Conservation (phyloP, 352 stramenopile genomes). For the Thraustochytrium sp. region DNA sequence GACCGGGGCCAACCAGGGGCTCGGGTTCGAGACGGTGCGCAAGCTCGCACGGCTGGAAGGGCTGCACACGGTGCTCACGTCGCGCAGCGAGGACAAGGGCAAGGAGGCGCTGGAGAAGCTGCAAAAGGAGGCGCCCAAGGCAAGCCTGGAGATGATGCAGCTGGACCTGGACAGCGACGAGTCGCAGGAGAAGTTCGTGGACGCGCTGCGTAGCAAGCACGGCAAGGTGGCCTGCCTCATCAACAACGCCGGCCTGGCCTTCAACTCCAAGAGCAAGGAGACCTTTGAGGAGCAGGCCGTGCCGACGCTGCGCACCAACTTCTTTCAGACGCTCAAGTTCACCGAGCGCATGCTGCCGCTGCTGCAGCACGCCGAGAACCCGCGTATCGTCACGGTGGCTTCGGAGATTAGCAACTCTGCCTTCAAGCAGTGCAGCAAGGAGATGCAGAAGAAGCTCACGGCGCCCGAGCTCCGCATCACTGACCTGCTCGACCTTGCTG, state of each 20-base stretch:
- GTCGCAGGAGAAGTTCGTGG: background rate
- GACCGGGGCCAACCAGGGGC: conserved; percentile 20
- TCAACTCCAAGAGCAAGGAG: conserved; percentile 16
- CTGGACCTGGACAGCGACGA: conserved; percentile 16
- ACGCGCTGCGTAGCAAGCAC: background rate
- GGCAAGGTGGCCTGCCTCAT: conserved; percentile 4
- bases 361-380: background rate
- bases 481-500: background rate
- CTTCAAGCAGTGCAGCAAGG: background rate
- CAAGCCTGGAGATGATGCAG: background rate
- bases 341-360: conserved; percentile 5
- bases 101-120: conserved; percentile 3
- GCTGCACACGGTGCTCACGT: background rate
- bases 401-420: background rate
- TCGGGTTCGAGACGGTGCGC: conserved; percentile 13
- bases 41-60: background rate
- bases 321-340: conserved; percentile 28
- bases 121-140: background rate
- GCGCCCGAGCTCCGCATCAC: background rate
- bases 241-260: conserved; percentile 26
- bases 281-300: conserved; percentile 33
- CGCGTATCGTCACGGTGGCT: conserved; percentile 23
- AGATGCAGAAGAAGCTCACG: background rate
- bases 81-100: background rate
- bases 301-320: background rate